These are phyloP conservation scores for Dioscorea alata DNA, from an alignment of 106 monocot genomes.

Conservation along the genomic window DNA sequence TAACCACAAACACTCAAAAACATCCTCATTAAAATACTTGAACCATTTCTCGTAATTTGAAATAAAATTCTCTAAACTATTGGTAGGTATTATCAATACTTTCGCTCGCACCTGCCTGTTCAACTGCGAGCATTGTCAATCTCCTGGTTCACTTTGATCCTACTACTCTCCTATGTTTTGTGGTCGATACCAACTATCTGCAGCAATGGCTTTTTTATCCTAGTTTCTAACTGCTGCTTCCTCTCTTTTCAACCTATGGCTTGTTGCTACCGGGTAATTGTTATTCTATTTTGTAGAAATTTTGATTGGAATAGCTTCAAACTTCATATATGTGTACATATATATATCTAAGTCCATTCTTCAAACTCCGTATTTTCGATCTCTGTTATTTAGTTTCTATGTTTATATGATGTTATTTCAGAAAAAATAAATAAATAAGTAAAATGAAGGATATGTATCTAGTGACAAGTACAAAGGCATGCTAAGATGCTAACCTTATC, in stretches of 20 bases:
- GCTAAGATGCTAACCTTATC: no score
- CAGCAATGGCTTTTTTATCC: slow-evolving; percentile 72
- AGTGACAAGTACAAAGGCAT: no score
- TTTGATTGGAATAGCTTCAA: not conserved
- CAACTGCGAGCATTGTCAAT: slow-evolving; percentile 56
- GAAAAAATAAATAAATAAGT: not conserved
- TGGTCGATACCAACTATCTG: slow-evolving; percentile 77
- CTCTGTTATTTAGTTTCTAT: no score
- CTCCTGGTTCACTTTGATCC: slow-evolving; percentile 26
- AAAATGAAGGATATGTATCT: not conserved
- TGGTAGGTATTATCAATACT: slow-evolving; percentile 66
- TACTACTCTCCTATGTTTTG: slow-evolving; percentile 54
- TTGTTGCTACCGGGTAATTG: slow-evolving; percentile 47
- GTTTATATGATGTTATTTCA: not conserved
- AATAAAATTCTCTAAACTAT: not conserved
- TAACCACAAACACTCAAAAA: not conserved
- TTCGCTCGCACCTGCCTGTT: slow-evolving; percentile 61
- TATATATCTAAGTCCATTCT: not conserved
- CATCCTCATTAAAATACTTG: no score
- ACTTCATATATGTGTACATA: not conserved
- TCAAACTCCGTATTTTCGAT: not conserved
- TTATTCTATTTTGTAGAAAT: slow-evolving; percentile 2
- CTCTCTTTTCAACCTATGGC: slow-evolving; percentile 74
- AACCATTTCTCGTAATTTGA: not conserved
- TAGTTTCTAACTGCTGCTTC: slow-evolving; percentile 81